Conservation (phyloP, 768 basidiomycete genomes). For the Epithele typhae region DNA sequence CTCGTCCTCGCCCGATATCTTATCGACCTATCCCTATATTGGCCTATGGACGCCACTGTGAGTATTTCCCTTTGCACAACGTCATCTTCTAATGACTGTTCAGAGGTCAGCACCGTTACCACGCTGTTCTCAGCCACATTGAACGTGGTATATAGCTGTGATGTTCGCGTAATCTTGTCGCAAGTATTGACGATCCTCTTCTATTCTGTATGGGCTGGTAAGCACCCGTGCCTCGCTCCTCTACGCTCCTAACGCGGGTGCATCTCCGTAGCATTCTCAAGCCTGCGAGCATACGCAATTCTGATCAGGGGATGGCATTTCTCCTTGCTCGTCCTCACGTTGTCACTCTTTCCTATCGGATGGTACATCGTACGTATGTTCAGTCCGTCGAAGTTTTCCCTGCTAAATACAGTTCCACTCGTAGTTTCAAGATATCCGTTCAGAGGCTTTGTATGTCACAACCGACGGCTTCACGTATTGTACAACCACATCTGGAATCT, state of each 20-base stretch:
- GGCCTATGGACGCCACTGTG: not conserved
- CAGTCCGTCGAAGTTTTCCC: not conserved
- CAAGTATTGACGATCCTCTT: constrained; percentile 5
- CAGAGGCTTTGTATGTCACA: too few relatives aligned
- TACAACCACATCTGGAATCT: too few relatives aligned
- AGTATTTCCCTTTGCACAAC: not conserved
- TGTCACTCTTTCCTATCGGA: constrained; percentile 1
- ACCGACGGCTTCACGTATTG: too few relatives aligned
- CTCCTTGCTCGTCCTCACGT: not conserved
- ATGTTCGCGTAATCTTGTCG: not conserved
- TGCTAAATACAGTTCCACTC: too few relatives aligned
- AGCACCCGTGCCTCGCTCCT: not conserved
- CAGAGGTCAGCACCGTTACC: not conserved
- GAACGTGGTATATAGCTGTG: not conserved
- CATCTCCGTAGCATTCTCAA: constrained; percentile 1
- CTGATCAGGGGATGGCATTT: constrained; percentile 2
- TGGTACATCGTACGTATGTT: constrained; percentile 4
- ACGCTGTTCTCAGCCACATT: not conserved
- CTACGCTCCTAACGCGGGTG: not conserved
- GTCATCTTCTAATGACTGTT: too few relatives aligned
- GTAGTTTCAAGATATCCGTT: constrained; percentile 5
- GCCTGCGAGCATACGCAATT: constrained; percentile 4
- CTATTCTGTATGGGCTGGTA: constrained; percentile 5
- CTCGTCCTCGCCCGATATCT: constrained; percentile 1
- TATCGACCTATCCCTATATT: not conserved